A percentile compares a stretch with the other conserved stretches of the same genome.
Conservation (phyloP, 345 rosid genomes). For the Cochlearia excelsa region DNA sequence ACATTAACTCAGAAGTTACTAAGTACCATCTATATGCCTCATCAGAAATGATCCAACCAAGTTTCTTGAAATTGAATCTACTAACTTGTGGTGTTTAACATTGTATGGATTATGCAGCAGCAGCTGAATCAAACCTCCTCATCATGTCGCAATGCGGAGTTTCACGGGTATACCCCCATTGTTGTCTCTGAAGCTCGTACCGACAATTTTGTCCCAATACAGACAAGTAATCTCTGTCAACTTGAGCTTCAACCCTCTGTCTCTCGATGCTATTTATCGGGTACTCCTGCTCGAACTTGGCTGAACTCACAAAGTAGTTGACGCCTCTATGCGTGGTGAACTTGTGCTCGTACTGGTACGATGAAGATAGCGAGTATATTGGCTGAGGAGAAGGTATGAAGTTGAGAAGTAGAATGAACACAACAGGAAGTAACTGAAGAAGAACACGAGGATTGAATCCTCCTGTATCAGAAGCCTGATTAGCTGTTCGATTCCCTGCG, state of each 20-base stretch:
- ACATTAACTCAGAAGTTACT: slow-evolving; percentile 17
- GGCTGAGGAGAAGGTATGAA: slow-evolving; percentile 81
- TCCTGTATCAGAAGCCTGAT: slow-evolving; percentile 49
- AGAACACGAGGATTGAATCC: slow-evolving; percentile 59
- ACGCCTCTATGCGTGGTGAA: slow-evolving; percentile 67
- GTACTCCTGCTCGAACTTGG: slow-evolving; percentile 75
- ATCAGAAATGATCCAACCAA: slow-evolving; percentile 9
- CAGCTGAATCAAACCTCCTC: slow-evolving; percentile 51
- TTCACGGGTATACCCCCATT: slow-evolving; percentile 81
- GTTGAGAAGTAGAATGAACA: slow-evolving; percentile 64
- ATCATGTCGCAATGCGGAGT: slow-evolving; percentile 87
- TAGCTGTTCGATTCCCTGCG: slow-evolving; percentile 51
- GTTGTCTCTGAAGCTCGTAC: slow-evolving; percentile 74
- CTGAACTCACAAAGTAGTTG: slow-evolving; percentile 73
- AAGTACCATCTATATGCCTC: slow-evolving; percentile 14
- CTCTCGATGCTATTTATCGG: slow-evolving; percentile 50
- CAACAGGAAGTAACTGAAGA: slow-evolving; percentile 76
- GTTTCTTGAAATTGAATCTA: slow-evolving; percentile 26
- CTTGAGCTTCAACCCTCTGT: slow-evolving; percentile 51
- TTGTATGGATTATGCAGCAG: slow-evolving; percentile 38
- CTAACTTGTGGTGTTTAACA: slow-evolving; percentile 27
- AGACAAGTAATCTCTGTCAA: slow-evolving; percentile 75
- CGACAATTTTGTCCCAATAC: slow-evolving; percentile 71
- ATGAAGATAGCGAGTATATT: slow-evolving; percentile 55
- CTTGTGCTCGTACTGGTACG: slow-evolving; percentile 75